Evolutionary conservation across 2,329 filamentous ascomycete species (phyloP).

Genomic region (Cladosporium sphaerospermum): DNA sequence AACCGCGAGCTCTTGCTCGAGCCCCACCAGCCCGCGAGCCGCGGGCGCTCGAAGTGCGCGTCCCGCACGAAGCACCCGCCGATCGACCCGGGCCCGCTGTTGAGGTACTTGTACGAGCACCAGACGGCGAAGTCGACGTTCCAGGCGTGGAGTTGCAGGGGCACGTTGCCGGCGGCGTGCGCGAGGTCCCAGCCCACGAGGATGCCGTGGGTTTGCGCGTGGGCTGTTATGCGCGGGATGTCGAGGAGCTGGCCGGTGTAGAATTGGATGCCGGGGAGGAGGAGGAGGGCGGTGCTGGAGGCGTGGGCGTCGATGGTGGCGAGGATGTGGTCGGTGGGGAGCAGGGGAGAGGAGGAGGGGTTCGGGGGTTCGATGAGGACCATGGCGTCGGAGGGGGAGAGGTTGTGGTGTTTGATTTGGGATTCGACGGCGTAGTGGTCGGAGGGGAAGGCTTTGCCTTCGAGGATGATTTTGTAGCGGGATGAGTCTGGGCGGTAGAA

Average conservation of each 20-base stretch:
- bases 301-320: conserved; percentile 68
- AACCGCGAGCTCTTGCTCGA: conserved; percentile 71
- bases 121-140: conserved; percentile 85
- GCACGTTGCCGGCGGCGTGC: conserved; percentile 79
- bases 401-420: conserved; percentile 66
- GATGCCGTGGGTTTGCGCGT: conserved; percentile 66
- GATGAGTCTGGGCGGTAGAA: conserved; percentile 67
- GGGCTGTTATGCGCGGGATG: conserved; percentile 68
- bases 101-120: conserved; percentile 95
- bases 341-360: conserved; percentile 35
- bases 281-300: conserved; percentile 63
- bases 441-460: conserved; percentile 84
- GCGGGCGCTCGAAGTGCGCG: conserved; percentile 54
- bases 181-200: conserved; percentile 82
- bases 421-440: conserved; percentile 85
- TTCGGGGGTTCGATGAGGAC: conserved; percentile 63
- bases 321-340: conserved; percentile 67
- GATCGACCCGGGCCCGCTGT: conserved; percentile 77
- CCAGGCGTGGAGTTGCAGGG: conserved; percentile 77
- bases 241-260: conserved; percentile 87
- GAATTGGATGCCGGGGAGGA: conserved; percentile 84
- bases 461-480: conserved; percentile 75
- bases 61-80: conserved; percentile 76
- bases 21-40: conserved; percentile 83
- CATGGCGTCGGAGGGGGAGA: conserved; percentile 62